phyloP scores from a whole-genome alignment of 169 alveolate species.

The Plasmodium vivax region DNA sequence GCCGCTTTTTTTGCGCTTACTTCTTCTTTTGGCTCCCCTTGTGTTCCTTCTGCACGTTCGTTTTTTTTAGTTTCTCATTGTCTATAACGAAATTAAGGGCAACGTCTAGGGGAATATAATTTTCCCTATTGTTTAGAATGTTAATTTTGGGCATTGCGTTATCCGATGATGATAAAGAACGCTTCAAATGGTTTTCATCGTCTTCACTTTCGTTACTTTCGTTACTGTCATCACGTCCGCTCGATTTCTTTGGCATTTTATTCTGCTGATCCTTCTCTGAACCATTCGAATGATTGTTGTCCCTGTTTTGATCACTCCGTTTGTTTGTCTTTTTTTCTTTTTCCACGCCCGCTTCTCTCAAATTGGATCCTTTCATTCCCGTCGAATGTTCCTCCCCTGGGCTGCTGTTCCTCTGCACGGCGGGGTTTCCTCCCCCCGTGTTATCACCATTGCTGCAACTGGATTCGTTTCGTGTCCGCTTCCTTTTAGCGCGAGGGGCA shows the following conservation, averaged over 20 bases:
- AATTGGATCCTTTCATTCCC: not conserved
- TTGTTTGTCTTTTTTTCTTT: not conserved
- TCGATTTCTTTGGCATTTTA: not conserved
- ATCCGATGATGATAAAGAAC: conserved; percentile 51
- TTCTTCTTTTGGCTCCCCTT: conserved; percentile 32
- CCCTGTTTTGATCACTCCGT: not conserved
- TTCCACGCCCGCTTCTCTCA: not conserved
- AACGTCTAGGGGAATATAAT: conserved; percentile 59
- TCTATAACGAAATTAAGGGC: conserved; percentile 71
- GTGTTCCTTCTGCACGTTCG: conserved; percentile 54
- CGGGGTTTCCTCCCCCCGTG: not conserved
- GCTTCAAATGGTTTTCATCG: conserved; percentile 1
- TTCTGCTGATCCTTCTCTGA: not conserved
- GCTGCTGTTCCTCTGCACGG: not conserved
- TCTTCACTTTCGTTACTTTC: not conserved
- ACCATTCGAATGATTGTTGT: not conserved
- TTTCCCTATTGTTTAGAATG: conserved; percentile 55
- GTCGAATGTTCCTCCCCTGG: not conserved
- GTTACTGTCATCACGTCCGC: not conserved
- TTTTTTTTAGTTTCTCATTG: conserved; percentile 48
- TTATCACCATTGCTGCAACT: not conserved
- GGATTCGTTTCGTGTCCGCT: not conserved
- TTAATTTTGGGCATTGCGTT: conserved; percentile 69
- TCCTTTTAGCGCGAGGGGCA: not conserved
- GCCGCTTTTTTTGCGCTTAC: not conserved